Base-by-base conservation (phyloP, 805 yeast genomes). In the Candida cerambycidarum region DNA sequence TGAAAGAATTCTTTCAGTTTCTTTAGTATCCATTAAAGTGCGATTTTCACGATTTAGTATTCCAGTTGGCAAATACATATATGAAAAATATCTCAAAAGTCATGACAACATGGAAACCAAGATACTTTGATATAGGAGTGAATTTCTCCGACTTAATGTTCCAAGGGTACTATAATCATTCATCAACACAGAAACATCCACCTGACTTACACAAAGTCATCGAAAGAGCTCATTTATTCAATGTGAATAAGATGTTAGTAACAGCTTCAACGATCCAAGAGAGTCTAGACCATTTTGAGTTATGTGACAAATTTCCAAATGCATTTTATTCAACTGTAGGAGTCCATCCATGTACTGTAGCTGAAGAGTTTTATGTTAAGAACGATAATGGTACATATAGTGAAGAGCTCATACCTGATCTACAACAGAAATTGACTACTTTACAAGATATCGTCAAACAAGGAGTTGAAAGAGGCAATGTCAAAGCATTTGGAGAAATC, bases 141-240 rank as follows among this genome's bases (percentile, higher is more conserved):
- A 92, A 92, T 59, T 73, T 92, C 56, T 84, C 96, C 0, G 99
- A 92, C 60, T 71, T 79, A 3, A 93, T 90, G 93, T 93, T 87
- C 60, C 75, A 72, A 37, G 99, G 99, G 1, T 47, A 62, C 7
- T 93, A 93, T 57, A 77, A 88, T 48, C 89, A 84, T 11, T 77
- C 80, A 21, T 16, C 44, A 5, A 52, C 55, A 1, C 73, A 72
- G 32, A 71, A 77, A 42, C 98, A 92, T 57, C 75, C 75, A 1
- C 52, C 75, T 2, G 99, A 93, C 61, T 60, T 87, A 3, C 69
- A 66, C 11, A 67, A 72, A 5, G 86, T 93, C 1, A 62, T 93
- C 5, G 57, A 70, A 4, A 73, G 96, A 33, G 95, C 97, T 0
- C 68, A 71, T 38, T 60, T 71, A 5, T 75, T 79, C 50, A 76